Base-by-base conservation (phyloP, 2,329 filamentous ascomycete genomes). In the Colletotrichum gigasporum region DNA sequence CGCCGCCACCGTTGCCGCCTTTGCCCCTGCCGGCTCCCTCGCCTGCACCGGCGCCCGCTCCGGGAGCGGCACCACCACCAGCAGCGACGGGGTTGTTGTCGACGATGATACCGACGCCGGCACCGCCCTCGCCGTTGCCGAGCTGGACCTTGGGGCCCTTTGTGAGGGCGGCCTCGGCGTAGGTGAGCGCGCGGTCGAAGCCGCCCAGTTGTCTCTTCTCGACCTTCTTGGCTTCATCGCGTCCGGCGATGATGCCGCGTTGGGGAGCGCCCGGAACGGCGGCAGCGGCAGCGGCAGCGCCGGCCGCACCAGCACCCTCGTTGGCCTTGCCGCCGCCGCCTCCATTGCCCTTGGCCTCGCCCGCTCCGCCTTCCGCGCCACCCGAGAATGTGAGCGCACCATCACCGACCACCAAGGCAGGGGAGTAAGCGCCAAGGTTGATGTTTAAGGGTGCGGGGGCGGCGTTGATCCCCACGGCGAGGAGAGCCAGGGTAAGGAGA, bases 301-400 rank as follows among this genome's bases (percentile, higher is more conserved):
- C 61, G 0, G 47, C 32, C 3, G 10, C 58, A 12, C 30, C 41
- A 20, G 20, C 57, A 42, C 57, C 57, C 22, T 47, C 45, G 20
- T 45, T 37, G n/a, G 42, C 61, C 6, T 14, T 47, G 18, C 44
- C 60, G 22, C 47, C 16, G 45, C 45, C 53, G 3, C 47, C 30
- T 1, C 58, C 61, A 14, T 16, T 34, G 20, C 22, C 48, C 30
- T 24, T 16, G 53, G 28, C 61, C 20, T 47, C 70, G 68, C 37
- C 71, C 61, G 14, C 69, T 26, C 30, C 69, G 65, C 54, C 67
- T 63, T 37, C 28, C 35, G 47, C 66, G 18, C 71, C 71, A 9
- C 80, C 80, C 66, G 79, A 74, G 67, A 83, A 82, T 63, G 79
- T 80, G 63, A 83, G 81, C 69, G 81, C 80, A 75, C 80, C 80